Evolutionary conservation across 352 stramenopile genomes (phyloP), one percentile per base, ranked within the genome.

Genomic region (Achlya hypogyna): DNA sequence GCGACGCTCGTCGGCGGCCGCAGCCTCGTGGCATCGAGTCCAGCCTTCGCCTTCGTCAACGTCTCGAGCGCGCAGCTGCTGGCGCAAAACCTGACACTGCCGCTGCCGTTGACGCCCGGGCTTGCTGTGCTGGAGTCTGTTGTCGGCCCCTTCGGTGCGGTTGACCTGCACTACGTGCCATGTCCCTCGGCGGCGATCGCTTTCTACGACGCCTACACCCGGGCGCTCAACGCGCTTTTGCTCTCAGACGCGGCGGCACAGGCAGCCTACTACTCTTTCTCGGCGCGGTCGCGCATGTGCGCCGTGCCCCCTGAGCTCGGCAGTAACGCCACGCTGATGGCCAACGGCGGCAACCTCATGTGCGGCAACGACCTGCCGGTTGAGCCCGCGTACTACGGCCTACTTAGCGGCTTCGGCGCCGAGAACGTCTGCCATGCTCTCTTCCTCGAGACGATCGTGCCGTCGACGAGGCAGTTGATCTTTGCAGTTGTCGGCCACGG

Each of bases 21-120:
- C 9, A 69, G 62, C 28, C 32, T 69, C 10, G 12, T 69, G 23
- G 9, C 29, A 18, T n/a, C n/a, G 40, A 69, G 45, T 23, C 8
- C 62, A 43, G 10, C 8, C n/a, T 69, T 62, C 62, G 62, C 43
- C 49, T 65, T 65, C 47, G 2, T n/a, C 10, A 69, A 69, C 45
- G 22, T 69, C 10, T 29, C 62, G 12, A 23, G 25, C 22, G 27
- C 1, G 8, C 8, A 20, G 29, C 35, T 69, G 18, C 25, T 69
- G 25, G 8, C 28, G 9, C 12, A 69, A 18, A 62, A 69, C 62
- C 10, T 40, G 1, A 62, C 49, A 10, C 14, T 69, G 18, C 22
- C 23, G 34, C 20, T 12, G 6, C 62, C 62, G 35, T 45, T 62
- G 9, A 69, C 32, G 12, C 14, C 16, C 16, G 49, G 49, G 18